These are phyloP conservation scores for Eutrema japonicum DNA, from an alignment of 345 rosid species.

Conservation along the genomic window DNA sequence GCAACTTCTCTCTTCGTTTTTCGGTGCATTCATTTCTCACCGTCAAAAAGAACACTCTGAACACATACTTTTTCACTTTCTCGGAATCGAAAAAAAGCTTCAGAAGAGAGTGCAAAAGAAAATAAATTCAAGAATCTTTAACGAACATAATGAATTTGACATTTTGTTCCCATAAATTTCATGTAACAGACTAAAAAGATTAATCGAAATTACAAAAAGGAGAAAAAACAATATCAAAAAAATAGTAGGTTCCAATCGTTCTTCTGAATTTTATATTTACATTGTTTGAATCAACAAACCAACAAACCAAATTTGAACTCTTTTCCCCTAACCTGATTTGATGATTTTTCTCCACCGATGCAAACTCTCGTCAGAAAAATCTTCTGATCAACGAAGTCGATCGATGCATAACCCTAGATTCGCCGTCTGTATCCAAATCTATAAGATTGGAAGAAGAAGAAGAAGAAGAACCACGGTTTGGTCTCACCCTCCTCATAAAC, in stretches of 20 bases:
- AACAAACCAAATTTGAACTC: slow-evolving; percentile 21
- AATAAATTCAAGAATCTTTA: neutral
- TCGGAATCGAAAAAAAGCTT: neutral
- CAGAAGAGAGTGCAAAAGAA: neutral
- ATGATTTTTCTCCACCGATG: slow-evolving; percentile 20
- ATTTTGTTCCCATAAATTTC: neutral
- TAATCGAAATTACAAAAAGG: slow-evolving; percentile 1
- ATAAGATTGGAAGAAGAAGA: slow-evolving; percentile 23
- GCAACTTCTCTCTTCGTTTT: neutral
- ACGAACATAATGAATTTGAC: neutral
- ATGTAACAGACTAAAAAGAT: neutral
- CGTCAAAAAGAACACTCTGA: too few species aligned
- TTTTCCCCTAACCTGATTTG: neutral
- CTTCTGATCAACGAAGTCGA: slow-evolving; percentile 52
- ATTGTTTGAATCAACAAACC: slow-evolving; percentile 28
- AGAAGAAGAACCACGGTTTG: slow-evolving; percentile 38
- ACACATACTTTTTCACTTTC: slow-evolving; percentile 3
- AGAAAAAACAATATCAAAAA: neutral
- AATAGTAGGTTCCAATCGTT: neutral
- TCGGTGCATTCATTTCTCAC: too few species aligned
- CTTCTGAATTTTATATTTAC: slow-evolving; percentile 15
- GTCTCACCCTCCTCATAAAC: slow-evolving; percentile 59
- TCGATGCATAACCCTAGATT: slow-evolving; percentile 45
- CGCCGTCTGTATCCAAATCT: slow-evolving; percentile 31
- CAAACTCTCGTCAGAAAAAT: slow-evolving; percentile 42